These are phyloP conservation scores for Solanum pimpinellifolium DNA, from an alignment of 257 asterid species.

Conservation along the genomic window DNA sequence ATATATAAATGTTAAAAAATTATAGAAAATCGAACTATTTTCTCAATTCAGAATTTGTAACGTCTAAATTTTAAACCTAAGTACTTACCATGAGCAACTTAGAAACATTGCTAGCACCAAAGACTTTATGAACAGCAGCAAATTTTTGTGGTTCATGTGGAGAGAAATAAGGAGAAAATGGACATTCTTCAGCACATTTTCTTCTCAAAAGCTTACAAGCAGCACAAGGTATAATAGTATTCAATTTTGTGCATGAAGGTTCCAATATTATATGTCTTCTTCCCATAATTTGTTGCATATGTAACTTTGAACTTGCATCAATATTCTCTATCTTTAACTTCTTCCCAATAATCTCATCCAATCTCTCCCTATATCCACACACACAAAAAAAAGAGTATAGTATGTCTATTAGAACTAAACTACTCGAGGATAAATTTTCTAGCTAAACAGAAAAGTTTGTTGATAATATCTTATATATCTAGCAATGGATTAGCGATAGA, in stretches of 20 bases:
- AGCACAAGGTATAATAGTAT: slow-evolving; percentile 83
- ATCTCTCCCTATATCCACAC: slow-evolving; percentile 36
- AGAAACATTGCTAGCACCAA: slow-evolving; percentile 95
- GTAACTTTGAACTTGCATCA: slow-evolving; percentile 19
- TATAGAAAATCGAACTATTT: background rate
- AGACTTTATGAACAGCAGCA: slow-evolving; percentile 89
- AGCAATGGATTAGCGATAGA: background rate
- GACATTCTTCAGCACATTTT: slow-evolving; percentile 89
- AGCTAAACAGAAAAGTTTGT: background rate
- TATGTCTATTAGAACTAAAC: background rate
- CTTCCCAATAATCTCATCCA: slow-evolving; percentile 55
- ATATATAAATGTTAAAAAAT: background rate
- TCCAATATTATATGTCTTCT: slow-evolving; percentile 58
- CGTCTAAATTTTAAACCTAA: background rate
- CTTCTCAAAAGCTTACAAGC: slow-evolving; percentile 86
- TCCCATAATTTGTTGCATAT: slow-evolving; percentile 21
- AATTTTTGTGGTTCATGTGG: slow-evolving; percentile 88
- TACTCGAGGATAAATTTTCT: background rate
- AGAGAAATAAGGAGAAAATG: slow-evolving; percentile 82
- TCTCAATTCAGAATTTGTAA: background rate
- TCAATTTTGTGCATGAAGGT: slow-evolving; percentile 23
- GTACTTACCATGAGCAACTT: slow-evolving; percentile 71
- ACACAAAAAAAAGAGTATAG: background rate
- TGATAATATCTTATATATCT: background rate
- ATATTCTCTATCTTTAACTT: slow-evolving; percentile 45